Evolutionary conservation across 768 basidiomycete species (phyloP), one percentile per base, ranked within the genome.

Genomic region (Pholiota microspora): DNA sequence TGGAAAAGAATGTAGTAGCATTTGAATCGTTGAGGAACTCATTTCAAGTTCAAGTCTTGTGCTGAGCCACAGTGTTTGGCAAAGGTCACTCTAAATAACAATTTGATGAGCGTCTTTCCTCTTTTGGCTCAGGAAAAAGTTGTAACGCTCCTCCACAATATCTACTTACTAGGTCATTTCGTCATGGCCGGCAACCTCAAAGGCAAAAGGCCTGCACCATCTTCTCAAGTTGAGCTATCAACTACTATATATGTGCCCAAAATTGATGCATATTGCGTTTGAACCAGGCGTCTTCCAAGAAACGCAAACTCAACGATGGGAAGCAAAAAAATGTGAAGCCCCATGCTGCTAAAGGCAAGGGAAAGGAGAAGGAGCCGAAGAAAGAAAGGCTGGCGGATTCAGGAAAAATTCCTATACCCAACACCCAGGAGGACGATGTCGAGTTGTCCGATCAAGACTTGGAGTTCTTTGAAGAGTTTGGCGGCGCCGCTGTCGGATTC

Each of bases 391-490:
- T 82, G 2, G 76, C 74, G 1, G 82, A 89, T 60, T 74, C 82
- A 63, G 74, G 69, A 24, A 76, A 73, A 16, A 88, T 92, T 51
- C 77, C 83, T 1, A 82, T 92, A 28, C 90, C 90, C n/a, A 56
- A 62, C 8, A 62, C 65, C 18, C 69, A 71, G 21, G 70, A 72
- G 49, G 78, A 78, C 15, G 79, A 80, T 13, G 83, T 75, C 3
- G 77, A 81, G 10, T 68, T 90, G 15, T 86, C 83, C n/a, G 87
- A 88, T 31, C 82, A 86, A 55, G 89, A 88, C 56, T 71, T 85
- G 29, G 82, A 80, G n/a, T 67, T 88, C 46, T 69, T 92, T 23
- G 73, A 81, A 51, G 81, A 85, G 60, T 89, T 85, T 61, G 81
- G 87, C 18, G 74, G 73, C 21, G 78, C 83, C 23, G 40, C 40